A percentile compares a stretch with the other conserved stretches of the same genome.
Conservation (phyloP, 2,329 filamentous ascomycete genomes). For the Proliferodiscus dingleyae region DNA sequence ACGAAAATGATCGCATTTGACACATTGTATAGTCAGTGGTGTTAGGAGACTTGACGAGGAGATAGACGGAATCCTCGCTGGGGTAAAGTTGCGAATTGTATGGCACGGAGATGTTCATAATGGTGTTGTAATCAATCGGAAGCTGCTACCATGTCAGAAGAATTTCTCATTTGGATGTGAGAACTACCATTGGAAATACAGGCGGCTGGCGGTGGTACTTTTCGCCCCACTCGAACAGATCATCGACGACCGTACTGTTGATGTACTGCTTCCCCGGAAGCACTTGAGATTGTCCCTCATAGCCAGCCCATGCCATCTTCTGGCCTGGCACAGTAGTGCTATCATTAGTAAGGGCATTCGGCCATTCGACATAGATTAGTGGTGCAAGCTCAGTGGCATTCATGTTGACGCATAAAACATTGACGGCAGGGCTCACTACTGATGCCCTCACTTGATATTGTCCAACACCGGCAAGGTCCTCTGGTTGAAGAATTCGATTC, state of each 20-base stretch:
- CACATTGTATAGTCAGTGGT: conserved; percentile 60
- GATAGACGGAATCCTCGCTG: conserved; percentile 52
- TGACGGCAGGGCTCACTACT: conserved; percentile 64
- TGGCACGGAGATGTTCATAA: conserved; percentile 49
- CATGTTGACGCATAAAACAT: conserved; percentile 70
- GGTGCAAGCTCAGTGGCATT: conserved; percentile 53
- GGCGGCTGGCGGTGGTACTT: conserved; percentile 47
- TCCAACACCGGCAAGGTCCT: conserved; percentile 59
- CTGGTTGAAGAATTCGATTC: conserved; percentile 68
- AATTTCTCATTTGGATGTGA: conserved; percentile 30
- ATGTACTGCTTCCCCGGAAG: conserved; percentile 36
- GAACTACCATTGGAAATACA: conserved; percentile 42
- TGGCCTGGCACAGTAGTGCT: conserved; percentile 32
- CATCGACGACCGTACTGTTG: conserved; percentile 59
- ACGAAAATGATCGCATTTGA: conserved; percentile 57
- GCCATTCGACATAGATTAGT: conserved; percentile 60
- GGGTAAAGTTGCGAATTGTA: conserved; percentile 28
- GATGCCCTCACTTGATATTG: conserved; percentile 64
- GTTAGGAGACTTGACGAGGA: conserved; percentile 50
- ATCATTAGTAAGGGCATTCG: conserved; percentile 33
- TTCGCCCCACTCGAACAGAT: conserved; percentile 64
- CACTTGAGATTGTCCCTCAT: conserved; percentile 37
- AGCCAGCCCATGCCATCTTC: conserved; percentile 32
- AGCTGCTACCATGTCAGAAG: conserved; percentile 33
- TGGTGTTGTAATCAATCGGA: conserved; percentile 61